phyloP scores from a whole-genome alignment of 345 rosid genomes.

The Pistacia atlantica region DNA sequence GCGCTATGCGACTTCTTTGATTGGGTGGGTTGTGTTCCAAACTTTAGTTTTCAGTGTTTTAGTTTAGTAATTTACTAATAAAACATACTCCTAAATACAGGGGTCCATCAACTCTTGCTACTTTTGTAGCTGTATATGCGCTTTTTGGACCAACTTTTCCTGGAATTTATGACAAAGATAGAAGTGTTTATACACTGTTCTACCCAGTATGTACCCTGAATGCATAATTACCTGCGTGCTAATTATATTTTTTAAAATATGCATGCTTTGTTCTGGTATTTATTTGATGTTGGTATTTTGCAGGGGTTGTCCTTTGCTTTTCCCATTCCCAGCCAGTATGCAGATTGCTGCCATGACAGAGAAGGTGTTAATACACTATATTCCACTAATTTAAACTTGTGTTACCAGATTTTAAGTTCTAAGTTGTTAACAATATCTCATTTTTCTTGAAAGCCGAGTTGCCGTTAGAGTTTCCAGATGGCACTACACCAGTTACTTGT shows the following conservation, averaged over 20 bases:
- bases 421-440: constrained; percentile 4
- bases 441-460: constrained; percentile 62
- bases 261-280: background rate
- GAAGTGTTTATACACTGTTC: constrained; percentile 83
- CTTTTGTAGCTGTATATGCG: constrained; percentile 92
- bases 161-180: constrained; percentile 84
- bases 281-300: constrained; percentile 18
- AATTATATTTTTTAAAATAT: background rate
- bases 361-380: constrained; percentile 54
- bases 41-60: background rate
- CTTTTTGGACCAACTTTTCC: constrained; percentile 98
- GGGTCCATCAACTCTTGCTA: constrained; percentile 84
- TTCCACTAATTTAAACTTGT: constrained; percentile 9
- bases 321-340: constrained; percentile 90
- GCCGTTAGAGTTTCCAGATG: constrained; percentile 97
- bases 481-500: constrained; percentile 96
- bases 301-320: constrained; percentile 98
- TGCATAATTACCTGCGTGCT: background rate
- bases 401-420: constrained; percentile 12
- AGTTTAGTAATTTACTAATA: background rate
- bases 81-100: constrained; percentile 34
- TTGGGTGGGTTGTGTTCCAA: constrained; percentile 62
- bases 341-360: constrained; percentile 80
- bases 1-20: constrained; percentile 79
- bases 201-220: constrained; percentile 67